Evolutionary conservation across 176 grass and related monocot genomes (phyloP), one percentile per base, ranked within the genome.

Genomic region (Coix lacrymajobi): DNA sequence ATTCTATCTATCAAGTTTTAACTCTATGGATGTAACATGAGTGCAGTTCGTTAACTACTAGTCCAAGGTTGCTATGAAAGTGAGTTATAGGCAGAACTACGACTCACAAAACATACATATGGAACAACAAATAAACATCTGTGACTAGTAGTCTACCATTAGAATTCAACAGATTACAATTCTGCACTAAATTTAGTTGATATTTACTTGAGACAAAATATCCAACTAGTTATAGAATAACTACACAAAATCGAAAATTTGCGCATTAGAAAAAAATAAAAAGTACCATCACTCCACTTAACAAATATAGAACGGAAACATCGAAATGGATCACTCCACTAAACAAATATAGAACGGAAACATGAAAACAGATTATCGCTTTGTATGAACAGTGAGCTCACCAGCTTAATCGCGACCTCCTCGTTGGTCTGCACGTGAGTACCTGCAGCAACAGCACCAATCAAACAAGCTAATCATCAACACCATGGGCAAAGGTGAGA

Each of bases 351-450:
- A 25, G n/a, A 57, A 37, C n/a, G 52, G n/a, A 34, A 36, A 10
- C 66, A 71, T 56, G 3, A 19, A 16, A 76, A 41, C 4, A 16
- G 6, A 43, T 44, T 52, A 65, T 36, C 2, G 29, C 37, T n/a
- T 75, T 15, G 48, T 37, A n/a, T 67, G n/a, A 83, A 87, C 91
- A 83, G 79, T 94, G 1, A 52, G 90, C 94, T 97, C 82, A 97
- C 94, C 28, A 97, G 92, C 57, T 97, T 97, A 75, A 97, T 92
- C 25, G 89, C 94, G 46, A 97, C 94, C 77, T 97, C 92, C 79
- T 97, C 94, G 46, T 97, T 97, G 54, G 71, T 92, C 76, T 97
- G 94, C 81, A 94, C 85, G 80, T 97, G 88, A 22, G 94, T 97
- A 80, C 94, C 94, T 97, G 85, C 75, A 73, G 2, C 78, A 33